A percentile compares a stretch with the other conserved stretches of the same genome.
Evolutionary conservation across 2,329 filamentous ascomycete species (phyloP).

Genomic region (Aspergillus nomiae): DNA sequence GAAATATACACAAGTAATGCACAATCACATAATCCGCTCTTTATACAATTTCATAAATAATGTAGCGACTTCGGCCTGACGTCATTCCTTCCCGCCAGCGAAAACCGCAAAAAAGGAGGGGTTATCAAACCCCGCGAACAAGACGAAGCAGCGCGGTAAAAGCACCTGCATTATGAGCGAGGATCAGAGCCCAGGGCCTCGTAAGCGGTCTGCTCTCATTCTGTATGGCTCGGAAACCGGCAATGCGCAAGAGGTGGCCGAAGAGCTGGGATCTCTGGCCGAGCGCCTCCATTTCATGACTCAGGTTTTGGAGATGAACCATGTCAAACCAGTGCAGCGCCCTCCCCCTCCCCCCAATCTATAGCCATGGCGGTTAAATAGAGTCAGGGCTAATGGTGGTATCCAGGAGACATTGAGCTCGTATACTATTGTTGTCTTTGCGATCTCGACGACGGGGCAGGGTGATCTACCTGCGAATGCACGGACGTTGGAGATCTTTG

Average conservation of each 20-base stretch:
- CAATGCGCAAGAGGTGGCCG: constrained; percentile 87
- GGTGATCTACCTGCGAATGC: constrained; percentile 89
- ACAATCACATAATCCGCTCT: background rate
- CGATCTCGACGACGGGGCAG: constrained; percentile 90
- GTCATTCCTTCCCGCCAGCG: constrained; percentile 29
- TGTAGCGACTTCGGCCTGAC: constrained; percentile 26
- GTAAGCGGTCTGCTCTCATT: constrained; percentile 62
- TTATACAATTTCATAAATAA: background rate
- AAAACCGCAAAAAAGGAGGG: constrained; percentile 20
- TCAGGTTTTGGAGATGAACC: constrained; percentile 75
- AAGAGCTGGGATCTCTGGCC: constrained; percentile 73
- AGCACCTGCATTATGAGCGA: constrained; percentile 27
- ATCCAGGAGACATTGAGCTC: constrained; percentile 36
- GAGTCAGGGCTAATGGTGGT: background rate
- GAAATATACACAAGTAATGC: background rate
- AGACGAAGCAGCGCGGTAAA: constrained; percentile 5
- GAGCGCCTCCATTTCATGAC: constrained; percentile 79
- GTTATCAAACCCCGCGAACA: constrained; percentile 9
- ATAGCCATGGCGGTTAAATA: background rate
- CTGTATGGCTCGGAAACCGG: constrained; percentile 95
- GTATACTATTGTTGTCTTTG: constrained; percentile 61
- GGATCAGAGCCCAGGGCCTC: constrained; percentile 12
- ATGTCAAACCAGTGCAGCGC: constrained; percentile 69
- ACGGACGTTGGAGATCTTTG: constrained; percentile 77
- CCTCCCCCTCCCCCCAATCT: constrained; percentile 18